Conservation (phyloP, 768 basidiomycete genomes). For the Suillus paluster region DNA sequence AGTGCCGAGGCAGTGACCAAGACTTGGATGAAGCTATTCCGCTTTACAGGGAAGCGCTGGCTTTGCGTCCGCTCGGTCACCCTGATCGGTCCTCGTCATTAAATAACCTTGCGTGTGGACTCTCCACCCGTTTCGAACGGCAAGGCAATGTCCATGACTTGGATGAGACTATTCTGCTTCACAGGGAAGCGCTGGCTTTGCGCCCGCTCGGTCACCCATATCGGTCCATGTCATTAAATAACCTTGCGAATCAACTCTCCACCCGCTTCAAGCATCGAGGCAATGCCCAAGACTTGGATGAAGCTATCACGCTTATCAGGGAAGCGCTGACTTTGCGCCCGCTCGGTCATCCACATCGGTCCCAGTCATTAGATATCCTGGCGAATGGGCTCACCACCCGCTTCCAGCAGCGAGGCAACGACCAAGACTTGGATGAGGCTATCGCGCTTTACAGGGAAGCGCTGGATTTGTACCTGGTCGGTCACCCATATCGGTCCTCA, state of each 20-base stretch:
- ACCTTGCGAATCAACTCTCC: not conserved
- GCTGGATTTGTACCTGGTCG: slow-evolving; percentile 12
- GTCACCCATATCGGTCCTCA: slow-evolving; percentile 14
- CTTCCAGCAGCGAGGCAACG: slow-evolving; percentile 15
- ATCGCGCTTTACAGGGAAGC: slow-evolving; percentile 15
- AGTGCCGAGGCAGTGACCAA: slow-evolving; percentile 5
- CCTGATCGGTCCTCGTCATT: slow-evolving; percentile 15
- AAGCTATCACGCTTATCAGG: slow-evolving; percentile 8
- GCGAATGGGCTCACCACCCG: slow-evolving; percentile 25
- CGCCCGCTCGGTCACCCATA: not conserved
- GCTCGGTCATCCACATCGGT: not conserved
- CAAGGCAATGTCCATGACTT: not conserved
- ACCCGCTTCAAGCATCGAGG: slow-evolving; percentile 16
- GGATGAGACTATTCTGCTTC: not conserved
- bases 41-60: slow-evolving; percentile 16
- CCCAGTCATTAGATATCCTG: slow-evolving; percentile 5
- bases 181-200: not conserved
- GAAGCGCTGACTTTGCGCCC: not conserved
- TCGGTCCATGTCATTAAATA: not conserved
- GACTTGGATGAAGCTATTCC: slow-evolving; percentile 20
- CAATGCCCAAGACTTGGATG: slow-evolving; percentile 17
- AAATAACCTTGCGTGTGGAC: slow-evolving; percentile 11
- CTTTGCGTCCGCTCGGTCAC: slow-evolving; percentile 13
- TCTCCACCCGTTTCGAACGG: not conserved
- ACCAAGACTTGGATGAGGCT: not conserved